Evolutionary conservation across 1,284 basidiomycete genomes (phyloP).

Genomic region (Apiotrichum mycotoxinovorans): DNA sequence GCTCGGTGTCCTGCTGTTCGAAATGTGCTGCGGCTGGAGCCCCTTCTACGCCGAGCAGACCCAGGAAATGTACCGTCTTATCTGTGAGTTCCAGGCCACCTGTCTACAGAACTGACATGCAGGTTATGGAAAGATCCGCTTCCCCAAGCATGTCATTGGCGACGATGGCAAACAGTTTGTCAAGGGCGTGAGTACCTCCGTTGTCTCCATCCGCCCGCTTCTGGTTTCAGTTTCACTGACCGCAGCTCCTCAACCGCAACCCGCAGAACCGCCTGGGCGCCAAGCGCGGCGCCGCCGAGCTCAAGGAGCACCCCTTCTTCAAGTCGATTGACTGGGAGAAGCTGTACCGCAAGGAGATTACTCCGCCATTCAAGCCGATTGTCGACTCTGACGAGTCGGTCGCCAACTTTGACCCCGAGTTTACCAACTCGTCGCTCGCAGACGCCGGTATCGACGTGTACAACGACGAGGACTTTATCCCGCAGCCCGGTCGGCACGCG

Average conservation of each 20-base stretch:
- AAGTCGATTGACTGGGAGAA: slow-evolving; percentile 83
- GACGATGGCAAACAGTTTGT: slow-evolving; percentile 99
- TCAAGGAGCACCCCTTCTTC: slow-evolving; percentile 97
- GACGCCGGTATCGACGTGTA: slow-evolving; percentile 58
- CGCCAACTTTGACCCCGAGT: slow-evolving; percentile 97
- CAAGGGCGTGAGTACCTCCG: slow-evolving; percentile 59
- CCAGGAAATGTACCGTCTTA: slow-evolving; percentile 99
- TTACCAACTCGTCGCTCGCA: slow-evolving; percentile 59
- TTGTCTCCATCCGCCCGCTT: too few relatives aligned
- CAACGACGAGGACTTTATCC: slow-evolving; percentile 54
- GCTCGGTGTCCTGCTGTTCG: slow-evolving; percentile 83
- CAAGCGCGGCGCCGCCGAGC: slow-evolving; percentile 81
- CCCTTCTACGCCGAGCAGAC: slow-evolving; percentile 99
- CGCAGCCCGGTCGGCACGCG: slow-evolving; percentile 35
- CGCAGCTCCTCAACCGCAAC: slow-evolving; percentile 90
- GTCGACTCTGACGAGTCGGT: slow-evolving; percentile 98
- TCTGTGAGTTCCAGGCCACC: slow-evolving; percentile 56
- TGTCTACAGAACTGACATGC: background rate
- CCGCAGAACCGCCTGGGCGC: slow-evolving; percentile 95
- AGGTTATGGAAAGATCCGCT: slow-evolving; percentile 85
- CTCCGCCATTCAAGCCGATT: slow-evolving; percentile 95
- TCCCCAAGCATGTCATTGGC: slow-evolving; percentile 87
- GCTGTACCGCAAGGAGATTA: slow-evolving; percentile 82
- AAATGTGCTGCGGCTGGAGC: slow-evolving; percentile 99
- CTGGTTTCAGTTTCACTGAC: slow-evolving; percentile 8